phyloP scores from a whole-genome alignment of 441 rosid genomes.

The Lepidium campestre region DNA sequence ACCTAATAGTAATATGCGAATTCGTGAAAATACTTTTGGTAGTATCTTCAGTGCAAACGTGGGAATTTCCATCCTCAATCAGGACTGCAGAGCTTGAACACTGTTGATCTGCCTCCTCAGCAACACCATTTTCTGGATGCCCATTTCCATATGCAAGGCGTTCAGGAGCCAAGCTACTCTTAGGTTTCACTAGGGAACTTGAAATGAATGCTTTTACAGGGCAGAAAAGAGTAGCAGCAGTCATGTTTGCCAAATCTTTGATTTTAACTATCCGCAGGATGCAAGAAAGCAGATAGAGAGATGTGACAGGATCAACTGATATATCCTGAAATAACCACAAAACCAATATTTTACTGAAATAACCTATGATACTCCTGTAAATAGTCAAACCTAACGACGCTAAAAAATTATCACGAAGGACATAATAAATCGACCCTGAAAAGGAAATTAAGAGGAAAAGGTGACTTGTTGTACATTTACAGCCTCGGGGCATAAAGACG shows the following conservation, averaged over 20 bases:
- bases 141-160: slow-evolving; percentile 30
- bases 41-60: slow-evolving; percentile 36
- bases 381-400: background rate
- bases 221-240: slow-evolving; percentile 89
- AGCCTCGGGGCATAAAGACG: slow-evolving; percentile 57
- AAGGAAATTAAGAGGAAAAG: slow-evolving; percentile 17
- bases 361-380: background rate
- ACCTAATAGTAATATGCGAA: slow-evolving; percentile 64
- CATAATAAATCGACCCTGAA: background rate
- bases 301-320: slow-evolving; percentile 65
- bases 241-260: slow-evolving; percentile 88
- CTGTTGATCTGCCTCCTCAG: slow-evolving; percentile 32
- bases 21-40: slow-evolving; percentile 23
- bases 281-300: slow-evolving; percentile 90
- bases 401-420: slow-evolving; percentile 7
- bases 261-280: slow-evolving; percentile 92
- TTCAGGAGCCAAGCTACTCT: slow-evolving; percentile 48
- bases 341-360: slow-evolving; percentile 22
- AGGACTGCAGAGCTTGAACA: slow-evolving; percentile 32
- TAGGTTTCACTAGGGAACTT: slow-evolving; percentile 49
- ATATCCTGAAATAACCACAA: slow-evolving; percentile 51
- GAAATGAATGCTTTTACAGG: slow-evolving; percentile 52
- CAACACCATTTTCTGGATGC: slow-evolving; percentile 33
- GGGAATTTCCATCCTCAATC: slow-evolving; percentile 35
- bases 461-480: slow-evolving; percentile 41